Conservation (phyloP, 257 asterid species). For the Marsdenia floribunda region DNA sequence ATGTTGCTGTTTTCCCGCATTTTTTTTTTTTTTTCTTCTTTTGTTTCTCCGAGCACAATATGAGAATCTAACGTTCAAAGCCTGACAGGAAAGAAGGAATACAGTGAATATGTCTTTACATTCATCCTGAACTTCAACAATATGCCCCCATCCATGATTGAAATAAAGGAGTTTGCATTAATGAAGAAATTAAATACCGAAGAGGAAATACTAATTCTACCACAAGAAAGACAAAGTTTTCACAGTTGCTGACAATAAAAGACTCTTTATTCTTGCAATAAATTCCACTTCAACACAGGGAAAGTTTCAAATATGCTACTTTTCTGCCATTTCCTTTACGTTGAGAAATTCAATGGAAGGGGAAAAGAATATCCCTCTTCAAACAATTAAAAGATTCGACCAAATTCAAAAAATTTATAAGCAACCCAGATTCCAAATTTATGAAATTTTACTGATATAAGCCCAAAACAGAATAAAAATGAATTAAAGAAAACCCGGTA, state of each 20-base stretch:
- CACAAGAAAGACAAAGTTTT: not conserved
- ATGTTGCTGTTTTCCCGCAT: constrained; percentile 47
- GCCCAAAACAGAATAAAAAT: not conserved
- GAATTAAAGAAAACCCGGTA: not conserved
- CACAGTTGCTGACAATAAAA: not conserved
- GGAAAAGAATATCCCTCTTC: not conserved
- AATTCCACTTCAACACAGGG: not conserved
- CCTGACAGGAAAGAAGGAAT: constrained; percentile 6
- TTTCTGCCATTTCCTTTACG: not conserved
- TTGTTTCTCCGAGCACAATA: constrained; percentile 27
- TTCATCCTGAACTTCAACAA: not conserved
- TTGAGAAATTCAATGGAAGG: not conserved
- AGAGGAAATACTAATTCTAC: not conserved
- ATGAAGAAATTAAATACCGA: not conserved
- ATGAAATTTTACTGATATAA: not conserved
- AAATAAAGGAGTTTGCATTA: not conserved
- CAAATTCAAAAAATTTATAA: not conserved
- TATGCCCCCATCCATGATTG: not conserved
- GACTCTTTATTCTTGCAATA: not conserved
- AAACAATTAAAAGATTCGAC: constrained; percentile 1
- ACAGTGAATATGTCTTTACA: not conserved
- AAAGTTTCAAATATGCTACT: not conserved
- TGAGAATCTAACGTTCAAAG: not conserved
- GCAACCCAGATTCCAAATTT: not conserved
- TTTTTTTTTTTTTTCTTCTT: not conserved